Conservation (phyloP, 1,284 basidiomycete species). For the Trichosporon sp. region DNA sequence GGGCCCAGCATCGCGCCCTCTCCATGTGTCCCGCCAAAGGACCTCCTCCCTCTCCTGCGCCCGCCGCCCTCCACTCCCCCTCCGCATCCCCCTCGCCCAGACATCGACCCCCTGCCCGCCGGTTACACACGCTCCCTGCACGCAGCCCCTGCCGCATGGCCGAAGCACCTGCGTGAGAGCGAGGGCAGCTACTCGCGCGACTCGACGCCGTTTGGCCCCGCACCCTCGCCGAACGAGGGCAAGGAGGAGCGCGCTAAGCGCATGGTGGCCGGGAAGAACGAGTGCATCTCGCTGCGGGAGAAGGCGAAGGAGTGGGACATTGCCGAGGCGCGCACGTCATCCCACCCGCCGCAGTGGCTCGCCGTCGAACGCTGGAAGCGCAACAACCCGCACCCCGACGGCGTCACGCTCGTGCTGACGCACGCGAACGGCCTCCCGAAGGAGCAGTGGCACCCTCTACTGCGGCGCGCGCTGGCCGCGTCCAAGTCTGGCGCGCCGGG, state of each 20-base stretch:
- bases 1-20: conserved; percentile 10
- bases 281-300: neutral
- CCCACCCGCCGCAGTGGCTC: conserved; percentile 46
- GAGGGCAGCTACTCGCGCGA: conserved; percentile 19
- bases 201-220: conserved; percentile 21
- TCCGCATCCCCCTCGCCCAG: conserved; percentile 6
- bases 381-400: conserved; percentile 31
- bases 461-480: conserved; percentile 52
- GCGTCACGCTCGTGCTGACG: conserved; percentile 64
- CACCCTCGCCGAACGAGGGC: conserved; percentile 12
- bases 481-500: neutral
- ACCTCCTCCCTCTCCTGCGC: conserved; percentile 9
- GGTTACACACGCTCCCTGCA: conserved; percentile 60
- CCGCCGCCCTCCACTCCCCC: conserved; percentile 8
- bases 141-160: conserved; percentile 65
- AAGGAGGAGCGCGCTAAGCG: conserved; percentile 38
- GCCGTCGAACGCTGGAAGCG: conserved; percentile 27
- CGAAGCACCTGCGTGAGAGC: conserved; percentile 51
- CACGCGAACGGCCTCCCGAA: conserved; percentile 81
- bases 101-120: conserved; percentile 32
- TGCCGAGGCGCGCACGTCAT: conserved; percentile 21
- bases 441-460: conserved; percentile 64
- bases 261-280: conserved; percentile 13
- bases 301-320: conserved; percentile 15
- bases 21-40: conserved; percentile 11